These are phyloP conservation scores for Nectriaceae sp. DNA, from an alignment of 2,329 filamentous ascomycete species.

Conservation along the genomic window DNA sequence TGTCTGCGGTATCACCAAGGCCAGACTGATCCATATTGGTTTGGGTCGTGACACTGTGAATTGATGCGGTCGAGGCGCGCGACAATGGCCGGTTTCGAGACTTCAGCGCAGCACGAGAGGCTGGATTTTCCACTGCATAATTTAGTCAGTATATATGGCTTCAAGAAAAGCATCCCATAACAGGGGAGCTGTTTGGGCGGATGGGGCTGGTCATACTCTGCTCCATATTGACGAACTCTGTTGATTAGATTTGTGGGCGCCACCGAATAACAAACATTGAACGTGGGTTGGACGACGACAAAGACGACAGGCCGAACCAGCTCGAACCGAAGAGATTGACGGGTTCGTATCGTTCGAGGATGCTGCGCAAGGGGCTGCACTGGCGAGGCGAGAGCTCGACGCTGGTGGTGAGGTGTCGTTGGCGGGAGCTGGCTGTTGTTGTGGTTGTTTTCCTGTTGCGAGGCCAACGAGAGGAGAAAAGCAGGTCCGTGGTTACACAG, in stretches of 20 bases:
- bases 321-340: constrained; percentile 1
- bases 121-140: constrained; percentile 29
- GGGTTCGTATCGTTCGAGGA: constrained; percentile 9
- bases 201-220: constrained; percentile 31
- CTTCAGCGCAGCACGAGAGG: constrained; percentile 38
- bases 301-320: constrained; percentile 5
- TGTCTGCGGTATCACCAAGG: constrained; percentile 44
- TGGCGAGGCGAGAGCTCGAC: constrained; percentile 28
- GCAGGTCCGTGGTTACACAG: constrained; percentile 14
- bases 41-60: constrained; percentile 56
- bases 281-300: constrained; percentile 29
- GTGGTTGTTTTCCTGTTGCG: constrained; percentile 46
- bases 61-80: constrained; percentile 57
- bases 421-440: constrained; percentile 35
- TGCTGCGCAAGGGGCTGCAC: constrained; percentile 14
- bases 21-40: constrained; percentile 50
- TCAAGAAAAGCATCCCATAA: too few species aligned
- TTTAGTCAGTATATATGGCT: constrained; percentile 19
- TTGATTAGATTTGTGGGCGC: constrained; percentile 34
- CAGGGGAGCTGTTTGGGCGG: constrained; percentile 4
- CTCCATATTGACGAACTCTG: constrained; percentile 37
- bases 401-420: constrained; percentile 31
- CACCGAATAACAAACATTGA: constrained; percentile 44
- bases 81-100: constrained; percentile 54
- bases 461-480: constrained; percentile 44